Evolutionary conservation across 2,329 filamentous ascomycete genomes (phyloP), one percentile per base, ranked within the genome.

Genomic region (Aspergillus uvarum): DNA sequence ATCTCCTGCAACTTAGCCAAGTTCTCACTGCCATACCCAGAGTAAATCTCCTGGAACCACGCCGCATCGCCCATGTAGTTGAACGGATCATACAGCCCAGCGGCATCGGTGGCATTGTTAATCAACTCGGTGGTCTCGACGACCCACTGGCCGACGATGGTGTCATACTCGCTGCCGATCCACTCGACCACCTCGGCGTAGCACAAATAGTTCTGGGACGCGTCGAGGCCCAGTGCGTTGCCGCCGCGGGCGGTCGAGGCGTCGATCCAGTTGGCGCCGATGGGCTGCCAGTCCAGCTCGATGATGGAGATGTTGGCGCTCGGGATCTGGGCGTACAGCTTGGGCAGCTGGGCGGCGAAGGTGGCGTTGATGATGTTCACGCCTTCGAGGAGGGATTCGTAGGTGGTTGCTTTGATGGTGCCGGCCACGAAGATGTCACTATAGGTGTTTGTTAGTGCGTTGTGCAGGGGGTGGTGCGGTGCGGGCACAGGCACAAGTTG

Each of bases 231-330:
- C 5, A 71, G 64, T 2, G 69, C 66, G 47, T 71, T 72, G 7
- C 70, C 69, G 51, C 70, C 70, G 35, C 62, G 60, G 22, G 58
- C 51, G 22, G 65, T 64, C 0, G 69, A 68, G 21, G 70, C 70
- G 47, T 66, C 52, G 26, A 79, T 72, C 74, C 75, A 79, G 57
- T 73, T 69, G 47, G 72, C 59, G 5, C 73, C 68, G 8, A 75
- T 74, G 12, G 76, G 75, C 22, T 78, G 69, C 56, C 75, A 68
- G 58, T 75, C 72, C 11, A 81, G 66, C 32, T 80, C 68, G 51
- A 80, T 72, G 62, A 78, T 79, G 47, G 76, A 77, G 56, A 79
- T 76, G 53, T 70, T 74, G 35, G 70, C 69, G 5, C 60, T 60
- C 29, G 74, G 75, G 14, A 75, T 65, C 54, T 71, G 62, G 51